Conservation (phyloP, 148 eudicot species). For the Camellia granthamiana region DNA sequence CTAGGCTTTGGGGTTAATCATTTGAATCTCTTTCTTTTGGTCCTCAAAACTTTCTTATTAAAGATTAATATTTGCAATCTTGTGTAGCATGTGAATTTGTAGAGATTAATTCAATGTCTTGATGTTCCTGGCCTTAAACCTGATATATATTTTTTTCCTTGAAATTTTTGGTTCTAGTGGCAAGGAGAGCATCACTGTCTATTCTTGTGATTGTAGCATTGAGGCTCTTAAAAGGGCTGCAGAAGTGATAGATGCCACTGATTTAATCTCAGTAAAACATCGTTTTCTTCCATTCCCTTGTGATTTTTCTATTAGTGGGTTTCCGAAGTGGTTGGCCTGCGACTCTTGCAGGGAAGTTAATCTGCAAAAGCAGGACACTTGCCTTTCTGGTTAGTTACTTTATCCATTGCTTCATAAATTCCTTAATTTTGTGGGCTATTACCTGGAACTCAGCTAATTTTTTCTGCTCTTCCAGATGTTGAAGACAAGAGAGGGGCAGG, state of each 20-base stretch:
- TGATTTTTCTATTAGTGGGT: slow-evolving; percentile 60
- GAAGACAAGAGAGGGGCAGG: slow-evolving; percentile 12
- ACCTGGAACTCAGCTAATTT: not conserved
- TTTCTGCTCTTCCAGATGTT: slow-evolving; percentile 33
- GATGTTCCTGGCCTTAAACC: slow-evolving; percentile 5
- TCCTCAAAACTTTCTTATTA: not conserved
- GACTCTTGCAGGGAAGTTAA: slow-evolving; percentile 36
- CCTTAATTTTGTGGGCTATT: slow-evolving; percentile 1
- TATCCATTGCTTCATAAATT: not conserved
- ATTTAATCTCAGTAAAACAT: slow-evolving; percentile 26
- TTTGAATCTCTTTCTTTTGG: not conserved
- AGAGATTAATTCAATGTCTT: not conserved
- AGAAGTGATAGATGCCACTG: slow-evolving; percentile 47
- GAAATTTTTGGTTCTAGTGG: slow-evolving; percentile 33
- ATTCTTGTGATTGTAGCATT: slow-evolving; percentile 86
- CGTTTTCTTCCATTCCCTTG: slow-evolving; percentile 71
- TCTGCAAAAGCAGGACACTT: slow-evolving; percentile 27
- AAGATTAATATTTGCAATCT: not conserved
- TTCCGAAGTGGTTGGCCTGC: slow-evolving; percentile 83
- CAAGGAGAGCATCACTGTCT: slow-evolving; percentile 50
- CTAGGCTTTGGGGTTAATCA: not conserved
- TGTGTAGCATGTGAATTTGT: not conserved
- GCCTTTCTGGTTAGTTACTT: slow-evolving; percentile 38
- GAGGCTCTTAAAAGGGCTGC: slow-evolving; percentile 88
- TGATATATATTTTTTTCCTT: not conserved